A percentile compares a stretch with the other conserved stretches of the same genome.
Evolutionary conservation across 1,284 basidiomycete species (phyloP).

Genomic region (Grifola frondosa): DNA sequence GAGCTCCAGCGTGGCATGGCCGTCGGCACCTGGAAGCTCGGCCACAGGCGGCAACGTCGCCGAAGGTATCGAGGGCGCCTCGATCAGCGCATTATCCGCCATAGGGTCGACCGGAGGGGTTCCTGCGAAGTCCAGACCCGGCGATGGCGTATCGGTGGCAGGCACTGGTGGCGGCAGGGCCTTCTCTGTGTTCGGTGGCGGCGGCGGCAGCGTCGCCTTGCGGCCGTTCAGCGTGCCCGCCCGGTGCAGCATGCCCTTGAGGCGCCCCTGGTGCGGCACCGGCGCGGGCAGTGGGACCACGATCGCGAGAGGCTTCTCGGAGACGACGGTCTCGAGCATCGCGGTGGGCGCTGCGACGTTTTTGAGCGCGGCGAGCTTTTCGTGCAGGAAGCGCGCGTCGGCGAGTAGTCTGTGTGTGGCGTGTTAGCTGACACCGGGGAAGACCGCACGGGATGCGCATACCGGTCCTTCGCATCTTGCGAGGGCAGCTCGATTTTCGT

Average conservation of each 20-base stretch:
- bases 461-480: conserved; percentile 83
- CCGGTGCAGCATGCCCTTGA: conserved; percentile 31
- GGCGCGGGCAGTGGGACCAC: conserved; percentile 19
- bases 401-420: conserved; percentile 57
- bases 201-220: conserved; percentile 8
- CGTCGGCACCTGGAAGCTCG: conserved; percentile 4
- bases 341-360: conserved; percentile 65
- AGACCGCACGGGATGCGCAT: conserved; percentile 23
- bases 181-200: conserved; percentile 17
- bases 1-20: neutral
- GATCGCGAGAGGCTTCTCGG: conserved; percentile 62
- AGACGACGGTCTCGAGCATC: conserved; percentile 81
- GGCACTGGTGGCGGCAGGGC: conserved; percentile 14
- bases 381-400: conserved; percentile 76
- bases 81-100: conserved; percentile 4
- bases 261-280: conserved; percentile 18
- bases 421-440: conserved; percentile 4
- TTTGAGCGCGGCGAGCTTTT: conserved; percentile 70
- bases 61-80: conserved; percentile 4
- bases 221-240: conserved; percentile 21
- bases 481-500: conserved; percentile 76
- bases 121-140: conserved; percentile 3
- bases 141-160: neutral
- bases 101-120: conserved; percentile 10
- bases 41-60: conserved; percentile 6